phyloP scores from a whole-genome alignment of 768 basidiomycete species.

The Coprinopsis cinerea region DNA sequence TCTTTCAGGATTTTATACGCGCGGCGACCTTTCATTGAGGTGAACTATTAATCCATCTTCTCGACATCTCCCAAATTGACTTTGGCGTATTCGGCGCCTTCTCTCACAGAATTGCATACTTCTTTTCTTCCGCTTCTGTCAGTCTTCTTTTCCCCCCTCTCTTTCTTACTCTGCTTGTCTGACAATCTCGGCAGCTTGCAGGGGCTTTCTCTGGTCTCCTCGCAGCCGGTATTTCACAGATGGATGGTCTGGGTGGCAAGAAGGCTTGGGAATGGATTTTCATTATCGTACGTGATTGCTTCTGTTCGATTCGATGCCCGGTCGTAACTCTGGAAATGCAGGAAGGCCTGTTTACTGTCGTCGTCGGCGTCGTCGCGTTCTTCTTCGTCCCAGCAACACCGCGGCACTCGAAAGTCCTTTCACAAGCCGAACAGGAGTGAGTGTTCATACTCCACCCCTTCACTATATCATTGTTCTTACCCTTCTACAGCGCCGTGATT shows the following conservation, averaged over 20 bases:
- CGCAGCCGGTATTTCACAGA: slow-evolving; percentile 52
- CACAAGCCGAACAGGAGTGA: slow-evolving; percentile 27
- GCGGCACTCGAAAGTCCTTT: slow-evolving; percentile 23
- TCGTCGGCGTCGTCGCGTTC: slow-evolving; percentile 40
- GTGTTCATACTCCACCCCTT: background rate
- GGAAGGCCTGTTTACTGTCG: slow-evolving; percentile 45
- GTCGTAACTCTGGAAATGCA: slow-evolving; percentile 4
- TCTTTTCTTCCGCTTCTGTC: slow-evolving; percentile 35
- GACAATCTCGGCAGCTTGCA: slow-evolving; percentile 28
- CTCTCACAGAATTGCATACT: slow-evolving; percentile 36
- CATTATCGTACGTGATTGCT: slow-evolving; percentile 19
- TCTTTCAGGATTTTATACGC: slow-evolving; percentile 34
- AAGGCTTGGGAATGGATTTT: slow-evolving; percentile 47
- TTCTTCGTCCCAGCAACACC: slow-evolving; percentile 31
- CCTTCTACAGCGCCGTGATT: slow-evolving; percentile 20
- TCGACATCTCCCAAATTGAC: background rate
- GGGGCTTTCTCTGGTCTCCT: slow-evolving; percentile 62
- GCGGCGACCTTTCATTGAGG: slow-evolving; percentile 28
- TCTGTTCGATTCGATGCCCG: background rate
- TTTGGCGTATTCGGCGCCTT: background rate
- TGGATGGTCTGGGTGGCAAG: slow-evolving; percentile 45
- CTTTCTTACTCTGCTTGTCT: background rate
- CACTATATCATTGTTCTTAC: background rate
- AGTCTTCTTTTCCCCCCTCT: background rate
- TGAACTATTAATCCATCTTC: slow-evolving; percentile 8